Percentiles rank a stretch among this genome's conserved stretches.
These are phyloP conservation scores for Flaveria bidentis DNA, from an alignment of 129 eudicot species.

Conservation along the genomic window DNA sequence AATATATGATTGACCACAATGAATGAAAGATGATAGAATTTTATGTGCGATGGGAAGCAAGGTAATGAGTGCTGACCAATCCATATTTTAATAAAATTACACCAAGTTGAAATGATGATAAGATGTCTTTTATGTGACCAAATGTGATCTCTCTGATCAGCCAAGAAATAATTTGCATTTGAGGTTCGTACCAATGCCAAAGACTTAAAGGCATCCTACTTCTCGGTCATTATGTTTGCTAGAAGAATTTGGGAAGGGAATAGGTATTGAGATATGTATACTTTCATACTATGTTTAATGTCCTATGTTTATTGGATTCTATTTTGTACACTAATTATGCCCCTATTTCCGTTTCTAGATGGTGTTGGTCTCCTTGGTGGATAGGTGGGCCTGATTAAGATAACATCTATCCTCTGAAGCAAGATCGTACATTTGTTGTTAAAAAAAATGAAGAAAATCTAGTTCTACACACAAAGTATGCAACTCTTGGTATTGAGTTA, in stretches of 20 bases:
- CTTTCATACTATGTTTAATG: background rate
- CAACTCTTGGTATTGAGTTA: constrained; percentile 11
- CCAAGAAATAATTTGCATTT: background rate
- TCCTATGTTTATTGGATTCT: background rate
- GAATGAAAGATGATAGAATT: background rate
- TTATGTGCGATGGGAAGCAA: background rate
- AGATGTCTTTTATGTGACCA: constrained; percentile 43
- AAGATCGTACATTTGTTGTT: no score
- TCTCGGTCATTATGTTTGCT: constrained; percentile 71
- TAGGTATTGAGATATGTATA: constrained; percentile 18
- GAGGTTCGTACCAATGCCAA: constrained; percentile 6
- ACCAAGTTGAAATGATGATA: background rate
- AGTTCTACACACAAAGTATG: background rate
- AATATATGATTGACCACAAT: background rate
- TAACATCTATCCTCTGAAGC: no score
- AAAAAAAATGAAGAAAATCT: background rate
- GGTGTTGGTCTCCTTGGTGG: constrained; percentile 98
- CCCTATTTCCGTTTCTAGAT: constrained; percentile 45
- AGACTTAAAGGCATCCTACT: constrained; percentile 65
- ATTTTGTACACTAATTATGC: constrained; percentile 9
- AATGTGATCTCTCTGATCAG: background rate
- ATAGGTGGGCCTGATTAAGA: background rate
- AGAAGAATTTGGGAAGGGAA: constrained; percentile 91
- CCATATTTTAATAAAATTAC: background rate
- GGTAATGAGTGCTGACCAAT: background rate